Percentiles rank a stretch among this genome's conserved stretches.
Evolutionary conservation across 352 stramenopile genomes (phyloP).

Genomic region (Phytophthora palmivora): DNA sequence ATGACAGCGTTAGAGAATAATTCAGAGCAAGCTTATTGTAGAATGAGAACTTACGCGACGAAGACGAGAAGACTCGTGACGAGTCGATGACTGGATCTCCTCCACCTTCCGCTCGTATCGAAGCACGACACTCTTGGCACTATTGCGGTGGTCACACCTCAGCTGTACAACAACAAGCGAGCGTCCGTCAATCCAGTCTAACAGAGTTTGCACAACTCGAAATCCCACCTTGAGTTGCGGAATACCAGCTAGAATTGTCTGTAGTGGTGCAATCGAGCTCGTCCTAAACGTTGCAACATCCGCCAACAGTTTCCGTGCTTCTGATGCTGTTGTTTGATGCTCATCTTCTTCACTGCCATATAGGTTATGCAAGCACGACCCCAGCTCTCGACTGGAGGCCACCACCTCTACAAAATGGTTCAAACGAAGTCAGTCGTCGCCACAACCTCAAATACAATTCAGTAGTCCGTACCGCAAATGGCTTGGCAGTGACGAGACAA

Average conservation of each 20-base stretch:
- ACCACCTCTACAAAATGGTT: conserved; percentile 35
- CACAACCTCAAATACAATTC: neutral
- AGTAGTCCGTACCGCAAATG: conserved; percentile 49
- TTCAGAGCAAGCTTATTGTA: neutral
- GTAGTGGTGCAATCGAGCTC: conserved; percentile 63
- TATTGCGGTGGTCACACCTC: conserved; percentile 73
- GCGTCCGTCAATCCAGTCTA: conserved; percentile 5
- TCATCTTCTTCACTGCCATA: conserved; percentile 30
- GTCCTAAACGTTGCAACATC: conserved; percentile 59
- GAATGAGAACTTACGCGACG: conserved; percentile 49
- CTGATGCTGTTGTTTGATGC: conserved; percentile 17
- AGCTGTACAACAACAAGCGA: conserved; percentile 36
- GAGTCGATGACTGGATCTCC: conserved; percentile 52
- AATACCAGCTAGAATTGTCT: conserved; percentile 60
- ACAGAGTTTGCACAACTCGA: neutral
- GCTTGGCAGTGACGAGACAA: conserved; percentile 64
- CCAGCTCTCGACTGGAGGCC: conserved; percentile 34
- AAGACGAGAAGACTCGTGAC: conserved; percentile 54
- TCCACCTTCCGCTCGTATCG: conserved; percentile 71
- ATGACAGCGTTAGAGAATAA: conserved; percentile 1
- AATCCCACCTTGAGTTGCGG: conserved; percentile 57
- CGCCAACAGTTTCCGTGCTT: conserved; percentile 33
- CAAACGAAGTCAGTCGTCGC: conserved; percentile 2
- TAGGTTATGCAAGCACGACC: conserved; percentile 25
- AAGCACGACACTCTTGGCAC: conserved; percentile 56